phyloP scores from a whole-genome alignment of 768 basidiomycete species.

The Pulveroboletus frians region DNA sequence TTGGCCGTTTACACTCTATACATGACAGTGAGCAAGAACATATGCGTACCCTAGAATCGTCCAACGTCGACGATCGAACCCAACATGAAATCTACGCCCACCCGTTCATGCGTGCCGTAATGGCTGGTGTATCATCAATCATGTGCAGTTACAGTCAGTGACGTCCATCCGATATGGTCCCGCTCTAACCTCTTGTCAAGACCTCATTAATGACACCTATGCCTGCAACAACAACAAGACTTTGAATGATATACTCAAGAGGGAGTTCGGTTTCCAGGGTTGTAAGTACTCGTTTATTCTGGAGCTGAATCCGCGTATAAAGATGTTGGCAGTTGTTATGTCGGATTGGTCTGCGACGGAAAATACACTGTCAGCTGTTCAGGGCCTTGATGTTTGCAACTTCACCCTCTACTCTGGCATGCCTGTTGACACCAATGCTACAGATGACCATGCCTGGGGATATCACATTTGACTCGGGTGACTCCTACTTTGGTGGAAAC shows the following conservation, averaged over 20 bases:
- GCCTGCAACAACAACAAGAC: conserved; percentile 61
- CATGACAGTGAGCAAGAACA: conserved; percentile 33
- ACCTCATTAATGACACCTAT: conserved; percentile 54
- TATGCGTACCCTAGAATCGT: conserved; percentile 30
- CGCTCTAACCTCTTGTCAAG: conserved; percentile 19
- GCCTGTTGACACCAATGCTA: background rate
- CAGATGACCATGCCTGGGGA: conserved; percentile 77
- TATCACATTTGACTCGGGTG: conserved; percentile 34
- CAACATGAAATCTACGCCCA: conserved; percentile 55
- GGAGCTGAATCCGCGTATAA: background rate
- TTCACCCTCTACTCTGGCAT: no score
- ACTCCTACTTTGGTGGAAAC: conserved; percentile 54
- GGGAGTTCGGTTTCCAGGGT: conserved; percentile 63
- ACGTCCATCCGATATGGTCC: background rate
- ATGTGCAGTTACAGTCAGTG: conserved; percentile 57
- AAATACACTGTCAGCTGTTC: conserved; percentile 44
- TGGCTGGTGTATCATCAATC: conserved; percentile 59
- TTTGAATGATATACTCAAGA: conserved; percentile 58
- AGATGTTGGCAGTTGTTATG: conserved; percentile 36
- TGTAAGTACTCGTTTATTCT: conserved; percentile 31
- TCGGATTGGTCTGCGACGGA: conserved; percentile 65
- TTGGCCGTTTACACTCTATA: background rate
- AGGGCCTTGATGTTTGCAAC: conserved; percentile 53
- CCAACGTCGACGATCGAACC: conserved; percentile 38
- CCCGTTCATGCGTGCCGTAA: conserved; percentile 55